These are phyloP conservation scores for Diaporthe aspalathi DNA, from an alignment of 2,329 filamentous ascomycete species.

Conservation along the genomic window DNA sequence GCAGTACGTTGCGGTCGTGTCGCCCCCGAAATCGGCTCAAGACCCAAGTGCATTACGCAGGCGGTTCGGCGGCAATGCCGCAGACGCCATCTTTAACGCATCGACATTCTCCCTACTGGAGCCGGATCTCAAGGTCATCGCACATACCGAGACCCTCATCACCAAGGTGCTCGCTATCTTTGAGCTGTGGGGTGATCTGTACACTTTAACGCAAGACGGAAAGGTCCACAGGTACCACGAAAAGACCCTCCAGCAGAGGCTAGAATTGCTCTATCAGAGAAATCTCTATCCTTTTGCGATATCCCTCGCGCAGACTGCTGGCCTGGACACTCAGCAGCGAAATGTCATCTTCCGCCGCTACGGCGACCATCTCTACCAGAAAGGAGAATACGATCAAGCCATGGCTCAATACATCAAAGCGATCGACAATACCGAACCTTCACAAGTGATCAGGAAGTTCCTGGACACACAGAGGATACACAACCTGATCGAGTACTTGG, in stretches of 20 bases:
- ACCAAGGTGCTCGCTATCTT: constrained; percentile 85
- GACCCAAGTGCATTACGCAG: constrained; percentile 72
- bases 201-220: constrained; percentile 89
- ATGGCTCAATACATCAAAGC: constrained; percentile 98
- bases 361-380: constrained; percentile 93
- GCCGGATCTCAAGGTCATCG: constrained; percentile 88
- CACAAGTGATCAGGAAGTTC: constrained; percentile 96
- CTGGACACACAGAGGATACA: constrained; percentile 97
- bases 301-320: constrained; percentile 89
- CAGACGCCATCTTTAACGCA: constrained; percentile 85
- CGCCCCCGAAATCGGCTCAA: constrained; percentile 73
- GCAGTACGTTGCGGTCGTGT: constrained; percentile 89
- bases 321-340: constrained; percentile 82
- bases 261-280: constrained; percentile 93
- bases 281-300: constrained; percentile 94
- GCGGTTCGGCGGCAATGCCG: constrained; percentile 77
- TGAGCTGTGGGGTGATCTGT: constrained; percentile 90
- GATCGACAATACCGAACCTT: constrained; percentile 95
- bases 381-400: constrained; percentile 95
- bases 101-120: constrained; percentile 93
- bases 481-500: constrained; percentile 95
- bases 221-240: constrained; percentile 92
- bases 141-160: constrained; percentile 86
- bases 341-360: constrained; percentile 94
- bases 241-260: constrained; percentile 87